Conservation (phyloP, 768 basidiomycete species). For the Favolaschia claudopus region DNA sequence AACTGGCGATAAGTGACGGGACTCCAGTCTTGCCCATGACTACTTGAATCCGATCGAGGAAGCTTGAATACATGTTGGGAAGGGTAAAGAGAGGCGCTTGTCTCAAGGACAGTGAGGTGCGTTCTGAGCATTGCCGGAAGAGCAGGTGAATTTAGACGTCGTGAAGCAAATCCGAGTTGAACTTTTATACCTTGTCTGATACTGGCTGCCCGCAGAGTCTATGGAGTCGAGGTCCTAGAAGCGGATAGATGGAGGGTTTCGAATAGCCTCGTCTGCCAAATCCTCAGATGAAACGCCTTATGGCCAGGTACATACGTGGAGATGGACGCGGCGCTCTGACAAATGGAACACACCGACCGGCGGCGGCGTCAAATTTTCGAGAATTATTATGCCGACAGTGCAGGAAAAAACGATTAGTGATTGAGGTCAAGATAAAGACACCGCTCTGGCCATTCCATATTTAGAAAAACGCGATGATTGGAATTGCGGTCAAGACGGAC, state of each 20-base stretch:
- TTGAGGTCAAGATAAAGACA: conserved; percentile 1
- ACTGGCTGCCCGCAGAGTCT: conserved; percentile 11
- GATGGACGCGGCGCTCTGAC: conserved; percentile 26
- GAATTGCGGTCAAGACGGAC: conserved; percentile 21
- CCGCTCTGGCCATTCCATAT: conserved; percentile 6
- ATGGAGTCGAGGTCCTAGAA: conserved; percentile 35
- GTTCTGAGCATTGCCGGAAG: conserved; percentile 42
- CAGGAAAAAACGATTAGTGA: conserved; percentile 1
- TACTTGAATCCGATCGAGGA: conserved; percentile 47
- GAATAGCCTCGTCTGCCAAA: conserved; percentile 44
- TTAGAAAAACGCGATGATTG: neutral
- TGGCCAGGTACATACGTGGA: conserved; percentile 32
- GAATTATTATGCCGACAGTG: conserved; percentile 4
- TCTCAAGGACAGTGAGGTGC: conserved; percentile 62
- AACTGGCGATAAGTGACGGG: conserved; percentile 60
- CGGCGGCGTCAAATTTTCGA: conserved; percentile 15
- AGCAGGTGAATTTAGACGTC: conserved; percentile 26
- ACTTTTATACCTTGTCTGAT: conserved; percentile 31
- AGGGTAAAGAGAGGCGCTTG: conserved; percentile 53
- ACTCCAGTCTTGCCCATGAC: conserved; percentile 50
- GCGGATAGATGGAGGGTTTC: conserved; percentile 35
- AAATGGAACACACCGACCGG: conserved; percentile 25
- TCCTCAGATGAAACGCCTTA: conserved; percentile 35
- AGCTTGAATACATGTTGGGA: conserved; percentile 59
- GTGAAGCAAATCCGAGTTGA: conserved; percentile 22